These are phyloP conservation scores for Fusarium transvaalense DNA, from an alignment of 2,329 filamentous ascomycete species.

Conservation along the genomic window DNA sequence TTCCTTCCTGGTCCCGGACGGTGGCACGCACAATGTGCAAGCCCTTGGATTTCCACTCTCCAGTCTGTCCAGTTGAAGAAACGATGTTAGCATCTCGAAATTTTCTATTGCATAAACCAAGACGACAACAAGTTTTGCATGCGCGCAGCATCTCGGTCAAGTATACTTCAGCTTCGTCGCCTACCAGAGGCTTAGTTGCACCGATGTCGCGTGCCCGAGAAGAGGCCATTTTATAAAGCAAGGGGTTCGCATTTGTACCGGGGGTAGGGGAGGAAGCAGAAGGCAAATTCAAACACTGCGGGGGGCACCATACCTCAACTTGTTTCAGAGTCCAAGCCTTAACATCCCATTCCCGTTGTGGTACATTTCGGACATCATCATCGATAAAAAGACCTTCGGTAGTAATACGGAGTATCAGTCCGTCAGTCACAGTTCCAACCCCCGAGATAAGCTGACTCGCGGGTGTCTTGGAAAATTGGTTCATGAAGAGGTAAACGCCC, in stretches of 20 bases:
- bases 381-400: constrained; percentile 97
- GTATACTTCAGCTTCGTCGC: constrained; percentile 76
- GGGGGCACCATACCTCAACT: constrained; percentile 87
- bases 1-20: constrained; percentile 74
- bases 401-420: constrained; percentile 89
- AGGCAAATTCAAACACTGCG: constrained; percentile 67
- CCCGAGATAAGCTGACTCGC: constrained; percentile 90
- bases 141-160: constrained; percentile 71
- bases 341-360: constrained; percentile 98
- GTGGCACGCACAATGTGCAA: constrained; percentile 74
- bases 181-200: constrained; percentile 65
- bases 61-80: constrained; percentile 60
- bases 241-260: constrained; percentile 55
- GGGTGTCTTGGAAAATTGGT: constrained; percentile 87
- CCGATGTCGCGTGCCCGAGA: constrained; percentile 63
- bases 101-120: constrained; percentile 62
- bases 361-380: constrained; percentile 89
- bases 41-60: constrained; percentile 67
- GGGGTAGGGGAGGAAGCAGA: constrained; percentile 58
- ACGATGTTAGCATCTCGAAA: constrained; percentile 59
- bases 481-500: constrained; percentile 93
- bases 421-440: constrained; percentile 88
- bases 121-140: constrained; percentile 74
- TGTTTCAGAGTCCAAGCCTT: constrained; percentile 97
- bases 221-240: constrained; percentile 62